Evolutionary conservation across 768 basidiomycete genomes (phyloP), one percentile per base, ranked within the genome.

Genomic region (Hirschioporus abietinus): DNA sequence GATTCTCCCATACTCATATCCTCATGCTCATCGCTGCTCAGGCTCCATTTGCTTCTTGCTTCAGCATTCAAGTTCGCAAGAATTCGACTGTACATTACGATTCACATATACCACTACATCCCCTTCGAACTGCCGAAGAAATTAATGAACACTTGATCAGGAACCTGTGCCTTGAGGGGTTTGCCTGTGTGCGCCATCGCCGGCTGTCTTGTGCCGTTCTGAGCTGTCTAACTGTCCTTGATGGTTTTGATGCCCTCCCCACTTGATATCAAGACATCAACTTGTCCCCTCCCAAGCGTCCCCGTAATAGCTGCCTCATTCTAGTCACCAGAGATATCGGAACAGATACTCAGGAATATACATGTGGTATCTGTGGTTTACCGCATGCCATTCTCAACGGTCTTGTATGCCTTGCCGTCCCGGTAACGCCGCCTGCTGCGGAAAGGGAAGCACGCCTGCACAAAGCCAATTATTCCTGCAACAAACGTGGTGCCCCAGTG

Each of bases 371-470:
- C 60, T 15, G 23, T 24, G 20, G 12, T 52, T 34, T 72, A 72
- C 63, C 77, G 76, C 87, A 89, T 86, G 35, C 86, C 88, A 24
- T 88, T 86, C 71, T 94, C 92, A 1, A 99, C 87, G 9, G 84
- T 81, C 78, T 95, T 96, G 83, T 99, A 99, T 63, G 84, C 77
- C 74, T 94, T 94, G 5, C 89, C 90, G 17, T 86, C 86, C 60
- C 80, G 79, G 62, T 79, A 80, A 66, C 89, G 80, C 67, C 84
- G 77, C 66, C 80, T 81, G 63, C 76, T 75, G 1, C 79, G 79
- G 74, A 82, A 79, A 63, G 76, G 76, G 66, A 78, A 74, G 68
- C 86, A 67, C 42, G 74, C 71, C 17, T 25, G 30, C 60, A 61
- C 25, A 25, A 61, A 25, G 4, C 85, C 86, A n/a, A 91, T 77